Conservation (phyloP, 805 yeast genomes). For the Maudiozyma turicensis region DNA sequence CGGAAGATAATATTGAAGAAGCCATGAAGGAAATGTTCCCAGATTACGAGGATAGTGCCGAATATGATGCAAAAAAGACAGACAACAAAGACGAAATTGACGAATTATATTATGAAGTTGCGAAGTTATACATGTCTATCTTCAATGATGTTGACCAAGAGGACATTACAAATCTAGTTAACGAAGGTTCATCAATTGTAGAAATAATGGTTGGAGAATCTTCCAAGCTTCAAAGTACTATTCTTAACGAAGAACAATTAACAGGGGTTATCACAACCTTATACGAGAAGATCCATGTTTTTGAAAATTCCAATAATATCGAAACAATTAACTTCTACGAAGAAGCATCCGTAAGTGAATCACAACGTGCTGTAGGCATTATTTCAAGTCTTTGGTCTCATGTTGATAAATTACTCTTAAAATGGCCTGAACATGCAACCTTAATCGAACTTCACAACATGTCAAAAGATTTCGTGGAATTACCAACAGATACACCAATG, state of each 20-base stretch:
- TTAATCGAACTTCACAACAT: conserved; percentile 56
- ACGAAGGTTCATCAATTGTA: conserved; percentile 34
- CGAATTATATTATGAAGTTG: conserved; percentile 39
- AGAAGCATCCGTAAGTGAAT: conserved; percentile 51
- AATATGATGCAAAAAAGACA: conserved; percentile 10
- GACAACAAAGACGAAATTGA: conserved; percentile 28
- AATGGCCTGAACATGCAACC: conserved; percentile 96
- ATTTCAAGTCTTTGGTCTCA: conserved; percentile 37
- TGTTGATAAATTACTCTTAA: conserved; percentile 39
- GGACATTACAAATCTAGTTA: conserved; percentile 26
- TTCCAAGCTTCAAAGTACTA: conserved; percentile 15
- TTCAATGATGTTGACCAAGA: conserved; percentile 24
- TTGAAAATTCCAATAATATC: conserved; percentile 14
- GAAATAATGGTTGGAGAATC: conserved; percentile 20
- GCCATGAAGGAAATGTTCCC: conserved; percentile 81
- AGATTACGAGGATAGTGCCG: conserved; percentile 55
- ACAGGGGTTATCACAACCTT: conserved; percentile 31
- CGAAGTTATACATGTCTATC: conserved; percentile 38
- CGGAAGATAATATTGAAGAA: conserved; percentile 59
- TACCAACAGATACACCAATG: conserved; percentile 59
- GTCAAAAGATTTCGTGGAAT: conserved; percentile 54
- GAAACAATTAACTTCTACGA: conserved; percentile 48
- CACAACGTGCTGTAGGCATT: conserved; percentile 46
- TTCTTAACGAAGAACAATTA: conserved; percentile 25
- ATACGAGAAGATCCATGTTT: conserved; percentile 26